Conservation (phyloP, 2,329 filamentous ascomycete genomes). For the Aspergillus puulaauensis region DNA sequence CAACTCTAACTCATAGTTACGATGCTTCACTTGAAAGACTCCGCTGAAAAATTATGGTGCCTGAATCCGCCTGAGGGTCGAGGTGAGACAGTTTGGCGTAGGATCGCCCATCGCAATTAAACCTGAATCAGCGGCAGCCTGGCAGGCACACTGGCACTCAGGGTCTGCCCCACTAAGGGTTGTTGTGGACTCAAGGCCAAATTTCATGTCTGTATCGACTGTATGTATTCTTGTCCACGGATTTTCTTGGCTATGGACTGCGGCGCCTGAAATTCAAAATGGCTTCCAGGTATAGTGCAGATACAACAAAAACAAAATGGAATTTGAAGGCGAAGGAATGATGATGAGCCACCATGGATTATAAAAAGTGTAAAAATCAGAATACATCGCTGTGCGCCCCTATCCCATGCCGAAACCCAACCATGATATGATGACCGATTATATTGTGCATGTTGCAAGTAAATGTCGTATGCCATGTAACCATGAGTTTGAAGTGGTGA, state of each 20-base stretch:
- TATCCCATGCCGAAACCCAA: constrained; percentile 15
- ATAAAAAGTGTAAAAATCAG: constrained; percentile 8
- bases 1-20: too few species aligned
- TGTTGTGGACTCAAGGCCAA: background rate
- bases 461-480: constrained; percentile 8
- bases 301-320: background rate
- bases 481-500: constrained; percentile 1
- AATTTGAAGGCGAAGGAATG: background rate
- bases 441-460: constrained; percentile 2
- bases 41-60: background rate
- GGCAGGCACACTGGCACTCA: background rate
- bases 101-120: constrained; percentile 4
- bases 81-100: background rate
- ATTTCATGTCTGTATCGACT: background rate
- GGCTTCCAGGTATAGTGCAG: background rate
- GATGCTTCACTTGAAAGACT: too few species aligned
- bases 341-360: constrained; percentile 9
- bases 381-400: constrained; percentile 14
- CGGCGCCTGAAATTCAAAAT: background rate
- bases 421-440: constrained; percentile 15
- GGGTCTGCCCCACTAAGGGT: background rate
- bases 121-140: constrained; percentile 3
- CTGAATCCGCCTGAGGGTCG: background rate
- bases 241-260: background rate
- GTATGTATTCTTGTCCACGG: background rate